Percentiles rank a stretch among this genome's conserved stretches.
phyloP scores from a whole-genome alignment of 768 basidiomycete genomes.

The Boletus reticulatus region DNA sequence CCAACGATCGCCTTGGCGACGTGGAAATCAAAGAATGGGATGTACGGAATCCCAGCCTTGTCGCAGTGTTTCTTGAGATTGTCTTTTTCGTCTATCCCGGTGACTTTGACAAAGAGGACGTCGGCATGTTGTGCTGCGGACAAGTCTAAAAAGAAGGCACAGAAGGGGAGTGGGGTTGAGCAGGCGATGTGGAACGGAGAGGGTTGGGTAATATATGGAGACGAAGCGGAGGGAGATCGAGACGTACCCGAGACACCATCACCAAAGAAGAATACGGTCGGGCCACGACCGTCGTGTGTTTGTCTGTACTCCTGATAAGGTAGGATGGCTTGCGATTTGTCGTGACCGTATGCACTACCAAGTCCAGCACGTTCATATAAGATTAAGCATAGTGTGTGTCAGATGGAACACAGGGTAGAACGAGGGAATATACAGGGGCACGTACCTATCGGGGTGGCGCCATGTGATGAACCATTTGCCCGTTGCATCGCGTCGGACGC shows the following conservation, averaged over 20 bases:
- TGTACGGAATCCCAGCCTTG: conserved; percentile 73
- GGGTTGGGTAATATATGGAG: no score
- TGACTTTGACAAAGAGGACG: conserved; percentile 90
- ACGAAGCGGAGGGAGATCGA: neutral
- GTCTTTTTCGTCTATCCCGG: conserved; percentile 66
- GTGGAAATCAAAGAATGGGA: conserved; percentile 73
- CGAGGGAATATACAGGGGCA: neutral
- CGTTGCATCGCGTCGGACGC: conserved; percentile 66
- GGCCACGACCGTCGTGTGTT: conserved; percentile 32
- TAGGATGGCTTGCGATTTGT: conserved; percentile 93
- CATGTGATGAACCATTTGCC: conserved; percentile 75
- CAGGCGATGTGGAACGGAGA: neutral
- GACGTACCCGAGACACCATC: conserved; percentile 90
- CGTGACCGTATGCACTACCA: conserved; percentile 79
- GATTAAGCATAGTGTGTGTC: neutral
- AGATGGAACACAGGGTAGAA: neutral
- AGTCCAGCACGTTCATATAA: neutral
- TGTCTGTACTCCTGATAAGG: conserved; percentile 63
- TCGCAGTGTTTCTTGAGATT: conserved; percentile 85
- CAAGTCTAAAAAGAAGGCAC: conserved; percentile 55
- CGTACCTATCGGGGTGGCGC: conserved; percentile 83
- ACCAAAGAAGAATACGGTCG: conserved; percentile 93
- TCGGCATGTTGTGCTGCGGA: conserved; percentile 93
- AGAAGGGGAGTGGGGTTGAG: neutral
- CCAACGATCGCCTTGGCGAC: conserved; percentile 58